A percentile compares a stretch with the other conserved stretches of the same genome.
Conservation (phyloP, 75 land plant species). For the Adiantum capillusveneris region DNA sequence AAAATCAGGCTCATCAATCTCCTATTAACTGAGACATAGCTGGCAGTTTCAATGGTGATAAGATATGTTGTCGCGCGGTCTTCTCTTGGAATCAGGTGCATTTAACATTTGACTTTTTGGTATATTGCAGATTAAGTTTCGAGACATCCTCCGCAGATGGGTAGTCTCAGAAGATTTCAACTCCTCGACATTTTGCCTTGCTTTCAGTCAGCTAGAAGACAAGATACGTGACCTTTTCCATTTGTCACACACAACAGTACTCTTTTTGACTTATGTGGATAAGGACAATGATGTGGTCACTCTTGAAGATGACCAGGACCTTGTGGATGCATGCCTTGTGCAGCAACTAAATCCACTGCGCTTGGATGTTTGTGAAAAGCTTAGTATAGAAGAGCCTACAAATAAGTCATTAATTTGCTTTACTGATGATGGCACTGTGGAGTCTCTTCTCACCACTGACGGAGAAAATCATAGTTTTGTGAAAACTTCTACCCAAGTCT, state of each 20-base stretch:
- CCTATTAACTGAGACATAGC: no score
- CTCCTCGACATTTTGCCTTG: conserved; percentile 1
- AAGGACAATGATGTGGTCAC: conserved; percentile 29
- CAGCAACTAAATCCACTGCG: conserved; percentile 67
- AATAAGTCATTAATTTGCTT: no score
- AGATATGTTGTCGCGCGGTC: no score
- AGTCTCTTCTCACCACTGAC: background rate
- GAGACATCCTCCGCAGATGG: conserved; percentile 52
- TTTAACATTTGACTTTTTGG: no score
- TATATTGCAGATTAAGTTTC: conserved; percentile 49
- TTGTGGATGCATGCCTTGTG: background rate
- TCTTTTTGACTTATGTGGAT: conserved; percentile 56
- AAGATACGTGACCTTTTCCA: conserved; percentile 42
- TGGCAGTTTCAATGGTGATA: no score
- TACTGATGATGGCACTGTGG: no score
- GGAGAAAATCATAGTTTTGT: background rate
- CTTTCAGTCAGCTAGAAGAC: conserved; percentile 34
- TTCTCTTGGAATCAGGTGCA: no score
- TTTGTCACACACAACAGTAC: conserved; percentile 29
- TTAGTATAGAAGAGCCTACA: background rate
- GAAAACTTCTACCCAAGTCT: background rate
- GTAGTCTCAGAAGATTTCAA: background rate
- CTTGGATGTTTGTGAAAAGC: conserved; percentile 26
- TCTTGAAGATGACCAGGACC: background rate
- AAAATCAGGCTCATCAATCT: no score